Evolutionary conservation across 345 rosid species (phyloP).

Genomic region (Brassica nigra): DNA sequence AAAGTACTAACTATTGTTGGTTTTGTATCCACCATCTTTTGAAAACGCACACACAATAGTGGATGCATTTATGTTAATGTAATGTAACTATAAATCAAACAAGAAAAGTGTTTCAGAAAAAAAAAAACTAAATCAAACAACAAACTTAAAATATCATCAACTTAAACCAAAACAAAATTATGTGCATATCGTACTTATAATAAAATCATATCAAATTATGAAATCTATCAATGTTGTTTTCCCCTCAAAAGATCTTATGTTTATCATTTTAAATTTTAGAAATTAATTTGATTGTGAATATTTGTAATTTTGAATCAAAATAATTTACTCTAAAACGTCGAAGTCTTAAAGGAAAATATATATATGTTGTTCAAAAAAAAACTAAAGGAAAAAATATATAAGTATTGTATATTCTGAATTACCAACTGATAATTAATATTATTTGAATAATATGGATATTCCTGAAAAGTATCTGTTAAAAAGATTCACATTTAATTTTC

Average conservation of each 20-base stretch:
- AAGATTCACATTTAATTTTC: neutral
- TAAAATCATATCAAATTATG: neutral
- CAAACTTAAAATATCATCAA: neutral
- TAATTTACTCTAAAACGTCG: neutral
- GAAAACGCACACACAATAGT: slow-evolving; percentile 22
- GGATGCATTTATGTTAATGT: slow-evolving; percentile 13
- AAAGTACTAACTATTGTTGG: slow-evolving; percentile 32
- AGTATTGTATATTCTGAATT: neutral
- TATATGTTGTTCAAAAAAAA: neutral
- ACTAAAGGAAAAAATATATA: neutral
- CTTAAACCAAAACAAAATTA: neutral
- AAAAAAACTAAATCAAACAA: neutral
- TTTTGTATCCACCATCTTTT: slow-evolving; percentile 15
- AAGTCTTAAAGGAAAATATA: neutral
- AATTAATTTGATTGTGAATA: neutral
- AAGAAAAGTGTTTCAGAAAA: neutral
- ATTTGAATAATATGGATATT: neutral
- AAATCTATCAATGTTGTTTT: neutral
- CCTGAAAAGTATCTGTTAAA: neutral
- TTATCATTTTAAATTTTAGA: neutral
- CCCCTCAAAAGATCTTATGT: neutral
- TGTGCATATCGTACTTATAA: neutral
- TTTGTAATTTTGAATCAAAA: neutral
- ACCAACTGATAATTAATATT: neutral
- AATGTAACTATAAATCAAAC: neutral